Conservation (phyloP, 1,284 basidiomycete species). For the Naganishia albida region DNA sequence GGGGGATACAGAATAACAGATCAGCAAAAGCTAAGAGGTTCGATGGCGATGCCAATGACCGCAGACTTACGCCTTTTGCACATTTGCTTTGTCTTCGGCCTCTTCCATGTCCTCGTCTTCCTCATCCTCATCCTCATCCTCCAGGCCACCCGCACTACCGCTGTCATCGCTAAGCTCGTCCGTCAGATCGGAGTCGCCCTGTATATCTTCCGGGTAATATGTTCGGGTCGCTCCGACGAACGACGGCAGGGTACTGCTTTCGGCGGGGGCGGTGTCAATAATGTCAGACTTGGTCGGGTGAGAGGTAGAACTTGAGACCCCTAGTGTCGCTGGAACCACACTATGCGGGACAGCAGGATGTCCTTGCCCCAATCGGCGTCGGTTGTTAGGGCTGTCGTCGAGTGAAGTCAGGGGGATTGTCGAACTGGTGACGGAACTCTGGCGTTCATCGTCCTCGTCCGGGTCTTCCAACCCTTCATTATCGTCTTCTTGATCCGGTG, state of each 20-base stretch:
- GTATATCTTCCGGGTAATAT: too few species aligned
- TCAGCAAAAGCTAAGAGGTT: conserved; percentile 4
- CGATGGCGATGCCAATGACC: neutral
- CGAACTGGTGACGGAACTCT: conserved; percentile 20
- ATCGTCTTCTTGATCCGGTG: neutral
- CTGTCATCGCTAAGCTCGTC: conserved; percentile 7
- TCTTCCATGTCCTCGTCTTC: conserved; percentile 16
- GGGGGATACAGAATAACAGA: neutral
- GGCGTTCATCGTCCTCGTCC: conserved; percentile 19
- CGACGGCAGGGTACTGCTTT: conserved; percentile 13
- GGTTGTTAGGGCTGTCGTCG: conserved; percentile 22
- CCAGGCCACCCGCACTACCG: conserved; percentile 44
- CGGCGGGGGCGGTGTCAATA: neutral
- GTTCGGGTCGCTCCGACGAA: neutral
- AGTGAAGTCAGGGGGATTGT: conserved; percentile 24
- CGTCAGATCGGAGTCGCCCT: conserved; percentile 13
- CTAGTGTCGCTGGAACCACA: conserved; percentile 5
- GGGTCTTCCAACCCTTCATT: conserved; percentile 2
- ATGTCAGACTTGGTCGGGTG: neutral
- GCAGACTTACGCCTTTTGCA: neutral
- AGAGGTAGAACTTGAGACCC: neutral
- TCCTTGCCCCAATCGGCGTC: neutral
- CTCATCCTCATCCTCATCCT: conserved; percentile 38
- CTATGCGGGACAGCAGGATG: neutral
- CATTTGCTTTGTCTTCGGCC: neutral